A percentile compares a stretch with the other conserved stretches of the same genome.
These are phyloP conservation scores for Exophiala bonariae DNA, from an alignment of 2,329 filamentous ascomycete species.

Conservation along the genomic window DNA sequence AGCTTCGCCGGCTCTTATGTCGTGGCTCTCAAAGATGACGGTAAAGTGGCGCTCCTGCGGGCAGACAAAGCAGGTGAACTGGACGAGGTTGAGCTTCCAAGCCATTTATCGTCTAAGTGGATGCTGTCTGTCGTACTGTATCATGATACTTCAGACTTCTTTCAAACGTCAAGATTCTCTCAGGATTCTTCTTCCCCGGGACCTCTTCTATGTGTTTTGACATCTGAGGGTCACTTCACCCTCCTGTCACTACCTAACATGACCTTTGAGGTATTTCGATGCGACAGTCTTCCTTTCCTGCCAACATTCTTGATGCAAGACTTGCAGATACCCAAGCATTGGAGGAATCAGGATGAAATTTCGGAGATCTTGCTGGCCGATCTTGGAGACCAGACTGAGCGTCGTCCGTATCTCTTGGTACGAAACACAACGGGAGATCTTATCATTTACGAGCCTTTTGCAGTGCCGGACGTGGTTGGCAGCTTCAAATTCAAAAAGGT, in stretches of 20 bases:
- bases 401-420: conserved; percentile 76
- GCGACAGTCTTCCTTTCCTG: conserved; percentile 75
- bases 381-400: conserved; percentile 71
- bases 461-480: conserved; percentile 19
- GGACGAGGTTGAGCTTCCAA: conserved; percentile 72
- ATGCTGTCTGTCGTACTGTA: conserved; percentile 88
- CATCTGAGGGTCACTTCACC: conserved; percentile 64
- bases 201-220: conserved; percentile 72
- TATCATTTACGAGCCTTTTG: conserved; percentile 81
- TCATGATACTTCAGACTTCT: conserved; percentile 61
- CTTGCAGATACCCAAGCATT: conserved; percentile 64
- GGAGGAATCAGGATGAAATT: conserved; percentile 69
- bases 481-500: conserved; percentile 72
- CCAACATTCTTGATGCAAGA: conserved; percentile 74
- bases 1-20: conserved; percentile 88
- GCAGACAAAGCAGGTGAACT: conserved; percentile 81
- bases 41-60: conserved; percentile 74
- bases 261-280: conserved; percentile 68
- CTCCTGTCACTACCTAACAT: conserved; percentile 76
- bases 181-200: conserved; percentile 25
- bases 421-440: conserved; percentile 80
- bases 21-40: conserved; percentile 79
- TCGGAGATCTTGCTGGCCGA: conserved; percentile 82
- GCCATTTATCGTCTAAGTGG: conserved; percentile 61
- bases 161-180: conserved; percentile 51